Percentiles rank a stretch among this genome's conserved stretches.
phyloP scores from a whole-genome alignment of 2,329 filamentous ascomycete genomes.

The Domatiomyces catenatus region DNA sequence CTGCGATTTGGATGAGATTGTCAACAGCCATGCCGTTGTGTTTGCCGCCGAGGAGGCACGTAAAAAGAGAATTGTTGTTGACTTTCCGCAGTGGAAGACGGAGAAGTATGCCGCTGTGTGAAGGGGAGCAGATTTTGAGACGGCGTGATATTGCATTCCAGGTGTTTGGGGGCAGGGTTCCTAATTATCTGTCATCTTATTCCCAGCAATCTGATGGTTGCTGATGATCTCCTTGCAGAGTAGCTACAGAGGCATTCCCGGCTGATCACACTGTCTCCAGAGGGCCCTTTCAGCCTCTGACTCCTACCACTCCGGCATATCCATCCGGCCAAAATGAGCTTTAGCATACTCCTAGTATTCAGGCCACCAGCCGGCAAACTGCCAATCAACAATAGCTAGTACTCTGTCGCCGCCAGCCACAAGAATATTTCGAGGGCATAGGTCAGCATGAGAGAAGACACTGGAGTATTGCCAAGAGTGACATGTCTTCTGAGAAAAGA shows the following conservation, averaged over 20 bases:
- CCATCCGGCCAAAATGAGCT: too few species aligned
- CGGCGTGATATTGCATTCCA: too few species aligned
- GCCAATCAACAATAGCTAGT: constrained; percentile 16
- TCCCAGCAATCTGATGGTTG: not conserved
- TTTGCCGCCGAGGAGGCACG: constrained; percentile 89
- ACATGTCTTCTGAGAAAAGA: not conserved
- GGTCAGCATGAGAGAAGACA: constrained; percentile 16
- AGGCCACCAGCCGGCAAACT: constrained; percentile 17
- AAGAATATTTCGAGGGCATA: constrained; percentile 15
- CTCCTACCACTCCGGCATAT: too few species aligned
- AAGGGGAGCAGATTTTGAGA: not conserved
- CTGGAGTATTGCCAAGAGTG: constrained; percentile 7
- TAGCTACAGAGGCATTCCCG: too few species aligned
- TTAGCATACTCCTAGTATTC: constrained; percentile 21
- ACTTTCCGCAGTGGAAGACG: constrained; percentile 51
- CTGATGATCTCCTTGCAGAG: too few species aligned
- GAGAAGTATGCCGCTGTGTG: not conserved
- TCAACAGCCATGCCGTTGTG: constrained; percentile 82
- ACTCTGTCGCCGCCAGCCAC: constrained; percentile 12
- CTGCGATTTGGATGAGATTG: constrained; percentile 68
- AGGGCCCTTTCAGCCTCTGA: too few species aligned
- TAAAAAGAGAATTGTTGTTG: constrained; percentile 50
- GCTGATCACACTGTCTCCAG: too few species aligned
- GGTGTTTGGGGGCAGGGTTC: too few species aligned
- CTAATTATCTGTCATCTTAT: too few species aligned